A percentile compares a stretch with the other conserved stretches of the same genome.
Conservation (phyloP, 805 yeast species). For the Naumovozyma castellii region DNA sequence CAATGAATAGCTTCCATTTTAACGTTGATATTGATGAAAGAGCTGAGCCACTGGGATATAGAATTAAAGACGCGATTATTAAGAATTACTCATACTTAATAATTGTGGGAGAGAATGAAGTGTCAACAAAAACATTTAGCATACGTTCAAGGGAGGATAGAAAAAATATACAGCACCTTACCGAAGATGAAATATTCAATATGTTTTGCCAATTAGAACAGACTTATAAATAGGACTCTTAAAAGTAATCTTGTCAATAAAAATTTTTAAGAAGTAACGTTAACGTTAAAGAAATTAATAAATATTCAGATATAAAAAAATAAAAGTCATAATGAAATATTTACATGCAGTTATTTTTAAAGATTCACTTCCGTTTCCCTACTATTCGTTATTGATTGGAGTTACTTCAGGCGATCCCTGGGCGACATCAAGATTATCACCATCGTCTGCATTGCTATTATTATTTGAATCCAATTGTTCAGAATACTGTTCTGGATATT, state of each 20-base stretch:
- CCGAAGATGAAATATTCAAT: slow-evolving; percentile 41
- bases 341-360: too few species aligned
- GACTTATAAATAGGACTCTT: slow-evolving; percentile 32
- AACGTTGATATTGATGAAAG: slow-evolving; percentile 69
- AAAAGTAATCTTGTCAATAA: background rate
- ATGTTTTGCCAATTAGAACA: slow-evolving; percentile 50
- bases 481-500: slow-evolving; percentile 85
- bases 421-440: too few species aligned
- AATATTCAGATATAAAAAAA: too few species aligned
- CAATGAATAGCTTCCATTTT: slow-evolving; percentile 51
- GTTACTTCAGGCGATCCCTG: too few species aligned
- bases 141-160: slow-evolving; percentile 51
- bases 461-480: slow-evolving; percentile 45
- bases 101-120: slow-evolving; percentile 83
- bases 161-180: slow-evolving; percentile 33
- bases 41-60: slow-evolving; percentile 66
- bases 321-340: too few species aligned
- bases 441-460: background rate
- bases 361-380: too few species aligned
- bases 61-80: slow-evolving; percentile 68
- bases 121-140: slow-evolving; percentile 47
- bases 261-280: too few species aligned
- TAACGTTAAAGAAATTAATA: too few species aligned
- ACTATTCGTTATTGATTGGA: too few species aligned
- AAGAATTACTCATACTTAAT: slow-evolving; percentile 72